A percentile compares a stretch with the other conserved stretches of the same genome.
These are phyloP conservation scores for Passalora sequoiae DNA, from an alignment of 2,329 filamentous ascomycete species.

Conservation along the genomic window DNA sequence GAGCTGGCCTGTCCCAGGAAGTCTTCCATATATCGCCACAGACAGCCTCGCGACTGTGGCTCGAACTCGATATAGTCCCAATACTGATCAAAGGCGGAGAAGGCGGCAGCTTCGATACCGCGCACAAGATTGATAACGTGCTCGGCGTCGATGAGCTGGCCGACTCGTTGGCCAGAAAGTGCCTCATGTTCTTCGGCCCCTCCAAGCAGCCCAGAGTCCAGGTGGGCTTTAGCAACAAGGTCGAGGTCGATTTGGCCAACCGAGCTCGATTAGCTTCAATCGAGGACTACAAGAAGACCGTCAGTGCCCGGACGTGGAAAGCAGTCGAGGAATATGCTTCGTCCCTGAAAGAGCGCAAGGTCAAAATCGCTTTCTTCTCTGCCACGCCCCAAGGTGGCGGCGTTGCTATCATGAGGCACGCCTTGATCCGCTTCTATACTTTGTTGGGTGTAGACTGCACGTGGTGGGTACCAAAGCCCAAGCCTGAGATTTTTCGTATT, in stretches of 20 bases:
- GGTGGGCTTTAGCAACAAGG: conserved; percentile 62
- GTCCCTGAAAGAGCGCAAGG: conserved; percentile 58
- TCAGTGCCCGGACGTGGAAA: conserved; percentile 59
- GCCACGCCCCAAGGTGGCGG: conserved; percentile 77
- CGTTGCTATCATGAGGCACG: conserved; percentile 76
- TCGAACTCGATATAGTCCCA: conserved; percentile 69
- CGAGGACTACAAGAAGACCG: conserved; percentile 57
- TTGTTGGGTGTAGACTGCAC: conserved; percentile 62
- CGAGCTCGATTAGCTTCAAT: conserved; percentile 56
- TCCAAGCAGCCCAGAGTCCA: conserved; percentile 62
- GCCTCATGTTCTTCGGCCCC: conserved; percentile 70
- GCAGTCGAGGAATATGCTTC: conserved; percentile 59
- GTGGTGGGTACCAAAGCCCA: conserved; percentile 77
- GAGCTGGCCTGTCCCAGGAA: conserved; percentile 61
- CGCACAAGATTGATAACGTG: conserved; percentile 52
- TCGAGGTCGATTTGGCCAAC: conserved; percentile 65
- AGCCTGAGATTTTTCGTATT: conserved; percentile 72
- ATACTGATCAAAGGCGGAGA: conserved; percentile 59
- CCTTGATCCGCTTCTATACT: conserved; percentile 65
- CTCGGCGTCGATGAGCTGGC: conserved; percentile 73
- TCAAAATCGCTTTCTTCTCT: conserved; percentile 73
- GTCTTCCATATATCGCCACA: conserved; percentile 57
- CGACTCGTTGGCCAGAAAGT: conserved; percentile 75
- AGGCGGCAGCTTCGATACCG: conserved; percentile 70
- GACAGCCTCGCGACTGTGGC: conserved; percentile 67